Evolutionary conservation across 202 grass and related monocot species (phyloP), one percentile per base, ranked within the genome.

Genomic region (Zizania palustris): DNA sequence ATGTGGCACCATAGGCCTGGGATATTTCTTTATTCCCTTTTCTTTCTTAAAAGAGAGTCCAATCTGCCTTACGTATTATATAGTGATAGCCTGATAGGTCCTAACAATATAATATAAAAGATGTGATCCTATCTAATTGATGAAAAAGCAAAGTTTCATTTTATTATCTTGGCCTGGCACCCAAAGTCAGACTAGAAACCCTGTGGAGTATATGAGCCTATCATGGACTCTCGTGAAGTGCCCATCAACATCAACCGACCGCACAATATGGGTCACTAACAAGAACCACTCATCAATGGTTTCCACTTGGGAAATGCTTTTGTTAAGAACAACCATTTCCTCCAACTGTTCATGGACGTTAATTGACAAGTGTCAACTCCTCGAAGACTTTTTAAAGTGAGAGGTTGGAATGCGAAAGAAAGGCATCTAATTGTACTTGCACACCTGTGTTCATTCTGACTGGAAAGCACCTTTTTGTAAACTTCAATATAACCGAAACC

Each of bases 21-120:
- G 21, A 9, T 41, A 48, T 49, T 54, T 55, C 37, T 77, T 76
- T 65, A 13, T 33, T 44, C 60, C 3, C 41, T 77, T 38, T 78
- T 34, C 4, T 67, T 66, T 21, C 63, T 67, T 55, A 57, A 66
- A 19, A 67, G 49, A 78, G 19, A 56, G 57, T 45, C 14, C 45
- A 55, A 53, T 51, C 50, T 40, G 20, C 38, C 14, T 55, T 13
- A 67, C 36, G 46, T 33, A 61, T 55, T 55, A 66, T 55, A 66
- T 40, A 77, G 46, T 28, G 13, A 65, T 53, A 77, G 74, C 0
- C 28, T 28, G 28, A 28, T 28, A 28, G 28, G 72, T 42, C 21
- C 7, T 35, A 60, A 45, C 11, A 45, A 45, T 74, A 60, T 45
- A 60, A 4, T 60, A 28, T 36, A 12, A 61, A 14, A 33, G 21